Base-by-base conservation (phyloP, 164 flowering plant genomes). In the Cinnamomum chago region DNA sequence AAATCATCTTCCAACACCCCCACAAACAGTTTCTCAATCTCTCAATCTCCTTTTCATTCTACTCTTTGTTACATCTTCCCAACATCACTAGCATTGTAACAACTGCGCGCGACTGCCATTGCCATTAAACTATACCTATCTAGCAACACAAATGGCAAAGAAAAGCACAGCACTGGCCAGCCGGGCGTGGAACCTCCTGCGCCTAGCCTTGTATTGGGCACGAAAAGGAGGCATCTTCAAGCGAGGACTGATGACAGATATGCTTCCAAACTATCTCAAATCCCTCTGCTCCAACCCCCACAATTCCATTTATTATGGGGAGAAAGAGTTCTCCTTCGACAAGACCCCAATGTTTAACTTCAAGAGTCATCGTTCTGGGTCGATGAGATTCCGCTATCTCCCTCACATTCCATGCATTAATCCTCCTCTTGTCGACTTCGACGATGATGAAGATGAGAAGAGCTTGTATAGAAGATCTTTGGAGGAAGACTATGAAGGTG, bases 301-400 rank as follows among this genome's bases (percentile, higher is more conserved):
- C 23, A 76, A 81, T 23, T 72, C 79, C 1, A 58, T 85, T 40
- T 60, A 68, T 23, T 90, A 88, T 69, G 81, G 85, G 0, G 98
- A 94, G 75, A 87, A 85, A 1, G 81, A 94, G 83, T 85, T 92
- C 73, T 92, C 98, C 30, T 92, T 94, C 70, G 97, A 92, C 67
- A 77, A 86, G 24, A 91, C 98, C 0, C 98, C 98, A 0, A 60
- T 87, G 33, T 76, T 94, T 66, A 86, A 82, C 50, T 83, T 88
- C 79, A 86, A 84, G 66, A 82, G 90, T 86, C 88, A 84, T 70
- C 82, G 90, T 0, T 85, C 90, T 0, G 27, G 81, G 27, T 90
- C 97, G 30, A 58, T 82, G 90, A 81, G 92, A 17, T 88, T 88
- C 77, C 83, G 55, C 27, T 52, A 71, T 74, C 62, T 93, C 77